These are phyloP conservation scores for Rhizopogon rudus DNA, from an alignment of 768 basidiomycete genomes.

Conservation along the genomic window DNA sequence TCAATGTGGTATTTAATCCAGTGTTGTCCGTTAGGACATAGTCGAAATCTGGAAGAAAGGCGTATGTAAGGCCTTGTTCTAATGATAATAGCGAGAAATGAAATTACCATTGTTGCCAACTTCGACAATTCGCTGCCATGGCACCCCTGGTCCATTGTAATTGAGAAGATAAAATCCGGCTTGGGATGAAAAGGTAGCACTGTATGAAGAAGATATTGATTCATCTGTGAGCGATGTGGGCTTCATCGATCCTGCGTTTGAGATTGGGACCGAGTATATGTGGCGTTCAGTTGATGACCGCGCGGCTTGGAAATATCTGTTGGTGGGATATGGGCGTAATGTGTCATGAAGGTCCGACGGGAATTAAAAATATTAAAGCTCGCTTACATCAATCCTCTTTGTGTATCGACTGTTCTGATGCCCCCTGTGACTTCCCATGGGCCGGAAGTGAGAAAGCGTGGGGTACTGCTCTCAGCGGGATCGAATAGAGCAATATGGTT, in stretches of 20 bases:
- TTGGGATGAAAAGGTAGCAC: slow-evolving; percentile 74
- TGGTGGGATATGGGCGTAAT: slow-evolving; percentile 13
- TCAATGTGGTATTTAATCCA: slow-evolving; percentile 54
- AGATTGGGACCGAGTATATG: slow-evolving; percentile 75
- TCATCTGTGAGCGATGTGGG: slow-evolving; percentile 51
- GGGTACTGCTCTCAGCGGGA: slow-evolving; percentile 61
- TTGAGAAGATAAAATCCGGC: slow-evolving; percentile 80
- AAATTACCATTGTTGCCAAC: slow-evolving; percentile 41
- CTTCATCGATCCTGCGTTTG: slow-evolving; percentile 33
- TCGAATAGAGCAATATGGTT: slow-evolving; percentile 92
- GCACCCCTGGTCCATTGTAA: slow-evolving; percentile 78
- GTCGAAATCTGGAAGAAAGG: slow-evolving; percentile 43
- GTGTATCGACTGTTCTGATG: slow-evolving; percentile 67
- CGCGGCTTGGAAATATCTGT: slow-evolving; percentile 86
- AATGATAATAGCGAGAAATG: slow-evolving; percentile 2
- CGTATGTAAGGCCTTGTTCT: background rate
- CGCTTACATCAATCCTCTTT: slow-evolving; percentile 66
- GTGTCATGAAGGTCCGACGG: slow-evolving; percentile 16
- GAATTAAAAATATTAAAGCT: slow-evolving; percentile 23
- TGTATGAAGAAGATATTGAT: slow-evolving; percentile 50
- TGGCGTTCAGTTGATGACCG: slow-evolving; percentile 82
- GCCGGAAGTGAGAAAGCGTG: slow-evolving; percentile 82
- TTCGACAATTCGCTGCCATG: slow-evolving; percentile 80
- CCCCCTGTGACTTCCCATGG: slow-evolving; percentile 84
- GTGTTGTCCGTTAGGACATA: slow-evolving; percentile 71